These are phyloP conservation scores for Colletotrichum melonis DNA, from an alignment of 2,329 filamentous ascomycete genomes.

Conservation along the genomic window DNA sequence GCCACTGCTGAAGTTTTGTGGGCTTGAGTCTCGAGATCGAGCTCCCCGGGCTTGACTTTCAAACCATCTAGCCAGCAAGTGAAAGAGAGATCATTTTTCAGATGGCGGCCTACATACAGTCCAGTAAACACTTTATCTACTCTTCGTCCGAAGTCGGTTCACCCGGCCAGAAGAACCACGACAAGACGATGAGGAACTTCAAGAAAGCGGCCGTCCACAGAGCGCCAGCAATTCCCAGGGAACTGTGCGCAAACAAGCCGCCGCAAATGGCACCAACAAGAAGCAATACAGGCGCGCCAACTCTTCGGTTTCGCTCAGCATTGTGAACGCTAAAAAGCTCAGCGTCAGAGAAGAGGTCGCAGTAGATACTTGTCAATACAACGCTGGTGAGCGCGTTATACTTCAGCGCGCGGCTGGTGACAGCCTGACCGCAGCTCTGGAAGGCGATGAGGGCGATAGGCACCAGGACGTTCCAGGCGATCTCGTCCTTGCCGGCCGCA, in stretches of 20 bases:
- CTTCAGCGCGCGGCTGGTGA: constrained; percentile 77
- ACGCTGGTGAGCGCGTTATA: constrained; percentile 81
- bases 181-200: constrained; percentile 66
- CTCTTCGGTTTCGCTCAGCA: constrained; percentile 61
- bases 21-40: no score
- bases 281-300: constrained; percentile 61
- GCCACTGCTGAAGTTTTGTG: no score
- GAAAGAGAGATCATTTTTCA: no score
- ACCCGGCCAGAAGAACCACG: constrained; percentile 72
- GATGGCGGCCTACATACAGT: no score
- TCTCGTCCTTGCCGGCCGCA: constrained; percentile 52
- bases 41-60: no score
- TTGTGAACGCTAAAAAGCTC: constrained; percentile 58
- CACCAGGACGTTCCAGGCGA: constrained; percentile 70
- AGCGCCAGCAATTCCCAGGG: constrained; percentile 61
- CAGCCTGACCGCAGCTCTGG: constrained; percentile 82
- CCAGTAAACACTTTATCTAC: not conserved
- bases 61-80: no score
- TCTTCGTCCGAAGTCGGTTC: constrained; percentile 49
- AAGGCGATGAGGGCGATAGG: constrained; percentile 79
- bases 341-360: constrained; percentile 79
- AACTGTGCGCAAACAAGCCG: constrained; percentile 60
- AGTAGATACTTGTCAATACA: constrained; percentile 85
- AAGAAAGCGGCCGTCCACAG: constrained; percentile 70
- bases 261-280: constrained; percentile 62